Evolutionary conservation across 2,329 filamentous ascomycete genomes (phyloP).

Genomic region (Fusarium cyanostomum): DNA sequence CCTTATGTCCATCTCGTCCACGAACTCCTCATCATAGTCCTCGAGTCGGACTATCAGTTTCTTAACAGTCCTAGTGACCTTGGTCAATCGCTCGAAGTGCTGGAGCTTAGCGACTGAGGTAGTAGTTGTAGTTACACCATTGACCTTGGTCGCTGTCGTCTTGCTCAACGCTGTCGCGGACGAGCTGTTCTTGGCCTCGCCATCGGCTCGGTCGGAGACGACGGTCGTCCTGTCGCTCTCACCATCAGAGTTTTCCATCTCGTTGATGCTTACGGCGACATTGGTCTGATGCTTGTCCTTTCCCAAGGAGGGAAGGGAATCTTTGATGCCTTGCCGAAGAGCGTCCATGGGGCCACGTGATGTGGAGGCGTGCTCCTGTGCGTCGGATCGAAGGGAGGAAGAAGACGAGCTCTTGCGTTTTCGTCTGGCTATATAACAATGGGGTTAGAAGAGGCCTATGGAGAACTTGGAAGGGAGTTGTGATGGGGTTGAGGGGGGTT

Average conservation of each 20-base stretch:
- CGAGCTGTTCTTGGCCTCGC: constrained; percentile 2
- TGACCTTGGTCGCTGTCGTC: background rate
- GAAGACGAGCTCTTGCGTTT: constrained; percentile 34
- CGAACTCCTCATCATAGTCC: constrained; percentile 35
- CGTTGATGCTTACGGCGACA: constrained; percentile 7
- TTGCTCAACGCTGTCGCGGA: background rate
- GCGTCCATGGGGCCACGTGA: constrained; percentile 27
- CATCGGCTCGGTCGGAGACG: constrained; percentile 8
- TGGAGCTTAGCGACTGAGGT: constrained; percentile 1
- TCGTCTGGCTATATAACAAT: constrained; percentile 17
- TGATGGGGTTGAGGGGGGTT: background rate
- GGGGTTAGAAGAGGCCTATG: background rate
- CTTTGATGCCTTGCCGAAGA: constrained; percentile 21
- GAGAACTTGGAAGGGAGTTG: background rate
- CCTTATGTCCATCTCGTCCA: constrained; percentile 33
- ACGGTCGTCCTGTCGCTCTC: constrained; percentile 28
- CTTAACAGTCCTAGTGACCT: constrained; percentile 29
- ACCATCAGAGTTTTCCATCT: constrained; percentile 16
- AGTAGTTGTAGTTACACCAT: background rate
- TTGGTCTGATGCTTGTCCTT: constrained; percentile 12
- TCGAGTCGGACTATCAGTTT: constrained; percentile 28
- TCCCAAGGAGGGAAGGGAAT: constrained; percentile 14
- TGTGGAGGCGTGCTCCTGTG: constrained; percentile 9
- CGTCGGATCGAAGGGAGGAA: constrained; percentile 25
- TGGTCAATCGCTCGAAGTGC: constrained; percentile 23